These are phyloP conservation scores for Gremmenia infestans DNA, from an alignment of 2,329 filamentous ascomycete genomes.

Conservation along the genomic window DNA sequence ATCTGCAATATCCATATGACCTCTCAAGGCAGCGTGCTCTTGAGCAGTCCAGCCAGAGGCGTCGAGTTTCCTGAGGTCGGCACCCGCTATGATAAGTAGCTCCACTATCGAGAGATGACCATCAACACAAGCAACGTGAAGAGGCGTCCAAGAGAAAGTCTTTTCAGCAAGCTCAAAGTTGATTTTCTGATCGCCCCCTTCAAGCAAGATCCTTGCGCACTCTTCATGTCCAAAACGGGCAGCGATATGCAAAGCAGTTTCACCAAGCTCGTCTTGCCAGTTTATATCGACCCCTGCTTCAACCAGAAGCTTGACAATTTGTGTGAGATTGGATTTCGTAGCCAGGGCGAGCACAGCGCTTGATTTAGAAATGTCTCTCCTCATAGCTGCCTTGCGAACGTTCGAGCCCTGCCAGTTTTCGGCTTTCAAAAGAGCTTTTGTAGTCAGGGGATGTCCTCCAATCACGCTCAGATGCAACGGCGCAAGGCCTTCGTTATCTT, in stretches of 20 bases:
- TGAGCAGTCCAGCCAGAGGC: slow-evolving; percentile 90
- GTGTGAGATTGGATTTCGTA: slow-evolving; percentile 78
- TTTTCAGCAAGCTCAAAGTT: slow-evolving; percentile 75
- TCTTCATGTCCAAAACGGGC: slow-evolving; percentile 81
- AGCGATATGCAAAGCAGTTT: slow-evolving; percentile 88
- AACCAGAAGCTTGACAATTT: slow-evolving; percentile 82
- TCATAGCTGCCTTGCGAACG: slow-evolving; percentile 56
- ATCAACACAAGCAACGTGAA: slow-evolving; percentile 89
- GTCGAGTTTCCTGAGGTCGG: slow-evolving; percentile 69
- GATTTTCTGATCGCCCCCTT: slow-evolving; percentile 65
- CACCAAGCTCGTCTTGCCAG: slow-evolving; percentile 83
- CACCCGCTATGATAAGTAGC: slow-evolving; percentile 72
- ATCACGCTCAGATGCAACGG: slow-evolving; percentile 90
- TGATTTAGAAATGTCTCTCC: slow-evolving; percentile 71
- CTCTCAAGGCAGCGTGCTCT: slow-evolving; percentile 86
- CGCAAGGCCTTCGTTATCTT: slow-evolving; percentile 86
- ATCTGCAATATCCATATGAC: slow-evolving; percentile 76
- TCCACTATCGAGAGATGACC: slow-evolving; percentile 72
- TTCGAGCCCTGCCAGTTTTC: slow-evolving; percentile 67
- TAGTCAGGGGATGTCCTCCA: slow-evolving; percentile 83
- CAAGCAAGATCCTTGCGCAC: slow-evolving; percentile 72
- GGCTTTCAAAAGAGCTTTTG: slow-evolving; percentile 71
- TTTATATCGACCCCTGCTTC: slow-evolving; percentile 90
- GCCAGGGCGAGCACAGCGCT: slow-evolving; percentile 85
- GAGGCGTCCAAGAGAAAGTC: slow-evolving; percentile 89